Evolutionary conservation across 148 eudicot genomes (phyloP).

Genomic region (Polygonum aviculare): DNA sequence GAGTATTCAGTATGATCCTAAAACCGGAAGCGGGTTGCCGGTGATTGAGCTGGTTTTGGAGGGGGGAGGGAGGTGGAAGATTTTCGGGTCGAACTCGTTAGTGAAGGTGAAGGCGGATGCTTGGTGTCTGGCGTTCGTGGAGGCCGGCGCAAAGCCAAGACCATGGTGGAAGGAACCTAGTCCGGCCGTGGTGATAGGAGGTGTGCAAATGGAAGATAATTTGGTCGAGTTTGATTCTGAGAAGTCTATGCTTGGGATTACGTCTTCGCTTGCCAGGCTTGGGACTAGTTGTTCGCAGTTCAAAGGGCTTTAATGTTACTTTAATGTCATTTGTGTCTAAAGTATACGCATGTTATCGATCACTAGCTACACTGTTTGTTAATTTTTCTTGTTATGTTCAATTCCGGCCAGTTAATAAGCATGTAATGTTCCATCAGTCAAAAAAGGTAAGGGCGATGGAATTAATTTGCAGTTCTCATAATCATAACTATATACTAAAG

Average conservation of each 20-base stretch:
- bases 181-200: constrained; percentile 27
- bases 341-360: too few species aligned
- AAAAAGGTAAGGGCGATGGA: too few species aligned
- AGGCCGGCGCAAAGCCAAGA: neutral
- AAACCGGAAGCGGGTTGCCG: constrained; percentile 32
- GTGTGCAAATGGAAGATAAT: constrained; percentile 47
- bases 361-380: too few species aligned
- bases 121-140: constrained; percentile 9
- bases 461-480: neutral
- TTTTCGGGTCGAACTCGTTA: constrained; percentile 11
- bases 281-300: constrained; percentile 41
- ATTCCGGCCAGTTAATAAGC: too few species aligned
- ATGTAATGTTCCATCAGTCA: too few species aligned
- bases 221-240: constrained; percentile 37
- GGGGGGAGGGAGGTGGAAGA: constrained; percentile 12
- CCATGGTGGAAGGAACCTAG: neutral
- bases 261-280: constrained; percentile 26
- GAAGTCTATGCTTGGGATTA: constrained; percentile 24
- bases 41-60: constrained; percentile 32
- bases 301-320: constrained; percentile 15
- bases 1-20: constrained; percentile 4
- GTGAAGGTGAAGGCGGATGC: neutral
- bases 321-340: neutral
- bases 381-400: too few species aligned
- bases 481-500: too few species aligned